Percentiles rank a stretch among this genome's conserved stretches.
Evolutionary conservation across 495 filamentous ascomycete genomes (phyloP).

Genomic region (Cryomyces antarcticus): DNA sequence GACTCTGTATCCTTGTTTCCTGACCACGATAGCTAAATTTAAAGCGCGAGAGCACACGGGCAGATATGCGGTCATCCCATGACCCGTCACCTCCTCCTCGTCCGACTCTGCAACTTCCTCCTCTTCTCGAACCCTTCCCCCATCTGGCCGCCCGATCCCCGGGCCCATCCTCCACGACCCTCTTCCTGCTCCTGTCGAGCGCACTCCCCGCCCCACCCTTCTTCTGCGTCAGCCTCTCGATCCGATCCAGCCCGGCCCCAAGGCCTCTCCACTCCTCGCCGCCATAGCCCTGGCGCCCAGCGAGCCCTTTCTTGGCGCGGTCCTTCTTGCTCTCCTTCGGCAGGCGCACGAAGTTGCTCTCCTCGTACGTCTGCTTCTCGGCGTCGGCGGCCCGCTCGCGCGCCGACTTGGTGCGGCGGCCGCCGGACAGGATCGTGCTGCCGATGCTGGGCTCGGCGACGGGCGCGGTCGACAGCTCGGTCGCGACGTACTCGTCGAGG

Average conservation of each 20-base stretch:
- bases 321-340: slow-evolving; percentile 70
- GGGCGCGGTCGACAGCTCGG: slow-evolving; percentile 60
- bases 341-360: slow-evolving; percentile 67
- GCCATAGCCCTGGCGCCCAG: slow-evolving; percentile 39
- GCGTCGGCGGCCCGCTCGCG: slow-evolving; percentile 48
- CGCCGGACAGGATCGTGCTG: slow-evolving; percentile 52
- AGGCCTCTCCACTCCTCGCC: slow-evolving; percentile 73
- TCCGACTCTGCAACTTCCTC: slow-evolving; percentile 32
- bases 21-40: too few species aligned
- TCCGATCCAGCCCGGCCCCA: slow-evolving; percentile 57
- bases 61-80: too few species aligned
- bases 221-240: slow-evolving; percentile 47
- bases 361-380: slow-evolving; percentile 61
- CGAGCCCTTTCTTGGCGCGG: slow-evolving; percentile 27
- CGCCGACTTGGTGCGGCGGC: slow-evolving; percentile 50
- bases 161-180: slow-evolving; percentile 40
- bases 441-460: slow-evolving; percentile 67
- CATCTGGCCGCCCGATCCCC: slow-evolving; percentile 33
- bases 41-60: too few species aligned
- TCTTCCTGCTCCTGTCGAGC: slow-evolving; percentile 66
- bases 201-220: slow-evolving; percentile 34
- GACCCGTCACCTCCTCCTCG: not conserved
- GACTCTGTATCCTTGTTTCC: too few species aligned
- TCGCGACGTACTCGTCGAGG: slow-evolving; percentile 67
- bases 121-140: slow-evolving; percentile 56